Base-by-base conservation (phyloP, 139 green algal genomes). In the Astrephomene gubernaculifera region DNA sequence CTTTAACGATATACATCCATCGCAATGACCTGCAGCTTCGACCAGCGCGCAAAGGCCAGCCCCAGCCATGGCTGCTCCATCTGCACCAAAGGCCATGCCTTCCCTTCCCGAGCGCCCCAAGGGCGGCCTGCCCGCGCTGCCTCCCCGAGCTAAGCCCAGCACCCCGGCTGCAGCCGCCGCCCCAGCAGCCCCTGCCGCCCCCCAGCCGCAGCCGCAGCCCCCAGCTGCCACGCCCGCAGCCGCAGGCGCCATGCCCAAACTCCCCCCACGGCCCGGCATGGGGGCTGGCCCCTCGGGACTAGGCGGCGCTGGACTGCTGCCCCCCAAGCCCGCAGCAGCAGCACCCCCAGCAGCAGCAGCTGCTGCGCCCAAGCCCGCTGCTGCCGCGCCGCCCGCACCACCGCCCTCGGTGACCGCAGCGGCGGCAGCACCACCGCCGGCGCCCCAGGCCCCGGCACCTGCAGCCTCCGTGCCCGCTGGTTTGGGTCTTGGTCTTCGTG, bases 231-330 rank as follows among this genome's bases (percentile, higher is more conserved):
- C 65, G 49, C 36, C 36, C 36, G 35, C 65, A 52, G 36, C 65
- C 27, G 45, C 45, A 31, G 38, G 39, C 27, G 68, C 38, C 35
- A 44, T 75, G 68, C 71, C 76, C 1, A 71, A 71, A 21, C 76
- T 83, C 4, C 76, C 76, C 60, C 76, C 76, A 24, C 76, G 76
- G 7, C 38, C 76, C 8, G 76, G 76, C 60, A 72, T 83, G 76
- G 76, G 76, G 12, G 39, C 31, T 17, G n/a, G n/a, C n/a, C 71
- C 71, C 45, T 45, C 71, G 44, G 45, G 45, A 21, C 12, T 67
- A 21, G 71, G 45, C n/a, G 22, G 43, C 43, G 24, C 41, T 61
- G 43, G 25, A 17, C 49, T 17, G 12, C 12, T 17, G 49, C 49
- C 49, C 49, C 12, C 49, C 12, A 12, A 17, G 12, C 12, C 49